Base-by-base conservation (phyloP, 179 eudicot species). In the Drosera spatulata region DNA sequence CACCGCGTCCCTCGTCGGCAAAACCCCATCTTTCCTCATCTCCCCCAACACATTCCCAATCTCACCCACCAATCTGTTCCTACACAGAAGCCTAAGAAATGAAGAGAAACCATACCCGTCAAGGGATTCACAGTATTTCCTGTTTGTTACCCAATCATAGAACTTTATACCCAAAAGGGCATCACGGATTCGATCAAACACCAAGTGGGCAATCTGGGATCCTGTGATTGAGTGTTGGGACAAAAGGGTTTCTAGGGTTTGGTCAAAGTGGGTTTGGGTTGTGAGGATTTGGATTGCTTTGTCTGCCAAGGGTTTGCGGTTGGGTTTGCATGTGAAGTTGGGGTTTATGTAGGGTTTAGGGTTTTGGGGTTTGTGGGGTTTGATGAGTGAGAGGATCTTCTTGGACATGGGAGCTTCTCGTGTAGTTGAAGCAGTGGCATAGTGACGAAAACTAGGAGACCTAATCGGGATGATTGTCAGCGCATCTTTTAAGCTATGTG, bases 91-190 rank as follows among this genome's bases (percentile, higher is more conserved):
- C 76, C 82, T 89, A 41, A 91, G 58, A 63, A 91, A 83, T 4
- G 98, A 84, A 65, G 98, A 89, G 68, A 75, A 82, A 45, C 87
- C 90, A 70, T 53, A 61, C 75, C 85, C 83, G 72, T 86, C 85
- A 61, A 86, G 79, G 7, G 86, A 58, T 74, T 71, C 66, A 12
- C 83, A 77, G 33, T 76, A 84, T 2, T 77, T 74, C 33, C 76
- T 56, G 9, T 65, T 61, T 54, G 58, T 61, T 48, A 82, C 66
- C 87, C 96, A 93, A 55, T 77, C 75, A 62, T 75, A 79, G 75
- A 91, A 89, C 68, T 81, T 80, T 42, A 91, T 60, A 43, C 96
- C 96, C 71, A 89, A 68, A 14, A 62, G 73, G 22, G 71, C 79
- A 67, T 82, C 83, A 22, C 56, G 69, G 63, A 89, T 81, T 66